Percentiles rank a stretch among this genome's conserved stretches.
phyloP scores from a whole-genome alignment of 164 flowering plant species.

The Stephania cephalantha region DNA sequence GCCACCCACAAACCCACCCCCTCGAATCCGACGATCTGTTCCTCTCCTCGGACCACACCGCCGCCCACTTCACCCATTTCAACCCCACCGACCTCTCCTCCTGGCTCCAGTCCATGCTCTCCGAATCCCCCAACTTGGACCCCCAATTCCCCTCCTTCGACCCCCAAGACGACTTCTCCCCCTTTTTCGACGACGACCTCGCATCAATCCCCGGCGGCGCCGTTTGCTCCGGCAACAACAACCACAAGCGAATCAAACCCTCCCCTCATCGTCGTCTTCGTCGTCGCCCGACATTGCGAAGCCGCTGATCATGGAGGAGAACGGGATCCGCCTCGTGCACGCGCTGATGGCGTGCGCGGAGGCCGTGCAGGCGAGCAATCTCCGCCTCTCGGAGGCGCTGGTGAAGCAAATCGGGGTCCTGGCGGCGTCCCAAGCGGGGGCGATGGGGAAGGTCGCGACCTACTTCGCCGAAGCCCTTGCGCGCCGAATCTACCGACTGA shows the following conservation, averaged over 20 bases:
- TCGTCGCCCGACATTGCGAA: constrained; percentile 20
- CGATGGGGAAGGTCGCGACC: constrained; percentile 81
- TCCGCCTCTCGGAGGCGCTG: constrained; percentile 48
- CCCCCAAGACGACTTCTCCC: neutral
- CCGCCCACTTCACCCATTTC: constrained; percentile 75
- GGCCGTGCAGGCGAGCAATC: constrained; percentile 56
- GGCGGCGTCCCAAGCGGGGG: constrained; percentile 70
- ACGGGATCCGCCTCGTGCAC: constrained; percentile 68
- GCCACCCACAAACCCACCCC: neutral
- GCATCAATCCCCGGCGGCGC: constrained; percentile 46
- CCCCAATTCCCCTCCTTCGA: neutral
- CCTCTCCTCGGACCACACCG: constrained; percentile 42
- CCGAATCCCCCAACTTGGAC: constrained; percentile 30
- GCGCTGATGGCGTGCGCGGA: constrained; percentile 80
- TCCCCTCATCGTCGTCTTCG: constrained; percentile 16
- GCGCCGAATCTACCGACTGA: constrained; percentile 49
- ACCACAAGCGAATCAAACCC: constrained; percentile 35
- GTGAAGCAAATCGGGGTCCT: constrained; percentile 59
- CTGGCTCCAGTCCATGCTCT: constrained; percentile 69
- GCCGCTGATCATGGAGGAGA: constrained; percentile 53
- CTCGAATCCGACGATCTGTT: too few species aligned
- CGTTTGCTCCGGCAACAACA: constrained; percentile 16
- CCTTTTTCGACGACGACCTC: neutral
- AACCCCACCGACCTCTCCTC: constrained; percentile 70
- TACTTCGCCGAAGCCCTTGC: constrained; percentile 65